Percentiles rank a stretch among this genome's conserved stretches.
Conservation (phyloP, 768 basidiomycete genomes). For the Nidularia sp. region DNA sequence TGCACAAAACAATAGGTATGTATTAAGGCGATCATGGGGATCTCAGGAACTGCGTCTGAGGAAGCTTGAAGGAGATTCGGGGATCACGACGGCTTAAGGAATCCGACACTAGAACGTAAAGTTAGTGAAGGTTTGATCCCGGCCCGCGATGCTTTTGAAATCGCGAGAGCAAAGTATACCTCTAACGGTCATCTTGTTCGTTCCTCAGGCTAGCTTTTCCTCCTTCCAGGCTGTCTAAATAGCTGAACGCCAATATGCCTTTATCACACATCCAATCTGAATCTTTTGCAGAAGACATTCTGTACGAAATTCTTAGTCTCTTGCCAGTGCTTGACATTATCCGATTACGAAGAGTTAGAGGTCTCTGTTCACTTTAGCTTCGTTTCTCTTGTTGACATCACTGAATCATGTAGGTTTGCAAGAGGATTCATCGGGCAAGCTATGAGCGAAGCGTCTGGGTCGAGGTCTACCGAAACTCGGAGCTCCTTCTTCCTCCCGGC, state of each 20-base stretch:
- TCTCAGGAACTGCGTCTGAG: neutral
- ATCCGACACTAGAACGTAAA: neutral
- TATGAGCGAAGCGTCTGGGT: constrained; percentile 15
- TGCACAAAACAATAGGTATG: too few relatives aligned
- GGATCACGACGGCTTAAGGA: neutral
- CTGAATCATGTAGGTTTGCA: constrained; percentile 9
- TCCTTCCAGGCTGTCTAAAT: too few relatives aligned
- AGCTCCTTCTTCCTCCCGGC: constrained; percentile 12
- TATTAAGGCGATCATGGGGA: too few relatives aligned
- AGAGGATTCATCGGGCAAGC: constrained; percentile 7
- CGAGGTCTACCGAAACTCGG: constrained; percentile 10
- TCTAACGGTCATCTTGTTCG: too few relatives aligned
- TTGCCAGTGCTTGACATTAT: constrained; percentile 11
- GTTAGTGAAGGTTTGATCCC: neutral
- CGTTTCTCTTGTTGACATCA: too few relatives aligned
- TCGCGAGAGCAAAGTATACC: too few relatives aligned
- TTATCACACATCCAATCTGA: neutral
- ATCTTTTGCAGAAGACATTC: constrained; percentile 5
- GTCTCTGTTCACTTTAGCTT: neutral
- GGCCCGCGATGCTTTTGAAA: neutral
- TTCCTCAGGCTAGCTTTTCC: too few relatives aligned
- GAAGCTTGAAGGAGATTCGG: neutral
- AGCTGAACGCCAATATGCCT: too few relatives aligned
- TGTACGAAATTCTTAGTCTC: constrained; percentile 15
- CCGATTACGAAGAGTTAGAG: constrained; percentile 11